Evolutionary conservation across 176 grass and related monocot genomes (phyloP), one percentile per base, ranked within the genome.

Genomic region (Metroxylon sagu): DNA sequence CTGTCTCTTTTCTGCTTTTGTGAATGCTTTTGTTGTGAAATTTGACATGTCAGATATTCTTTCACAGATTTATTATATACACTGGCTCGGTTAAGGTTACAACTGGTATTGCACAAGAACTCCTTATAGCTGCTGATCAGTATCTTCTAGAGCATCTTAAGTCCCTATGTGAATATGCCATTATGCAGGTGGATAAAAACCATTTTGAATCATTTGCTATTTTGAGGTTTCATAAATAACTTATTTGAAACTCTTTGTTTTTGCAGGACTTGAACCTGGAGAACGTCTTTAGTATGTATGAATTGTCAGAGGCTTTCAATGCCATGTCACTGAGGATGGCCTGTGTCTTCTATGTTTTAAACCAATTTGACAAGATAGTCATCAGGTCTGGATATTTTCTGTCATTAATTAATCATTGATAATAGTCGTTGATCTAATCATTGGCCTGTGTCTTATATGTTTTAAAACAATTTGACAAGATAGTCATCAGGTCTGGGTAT

Each of bases 81-180:
- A 98, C 94, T 60, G 88, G 94, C 3, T 89, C 81, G 29, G 88
- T 98, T 48, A 68, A 89, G 49, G 74, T 98, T 74, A 86, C 85
- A 29, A 93, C 48, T 54, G 81, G 85, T 60, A 72, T 93, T 51
- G 85, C 94, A 49, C 94, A 89, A 66, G 94, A 98, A 71, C 79
- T 98, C 62, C 81, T 98, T 73, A 93, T 84, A 81, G 88, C 87
- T 61, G 85, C 88, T 26, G 94, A 98, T 76, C 94, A 98, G 66
- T 98, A 98, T 78, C 84, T 98, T 25, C 68, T 98, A 71, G 94
- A 98, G 73, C 85, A 85, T 15, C 94, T 98, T 50, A 98, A 93
- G 70, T 88, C 88, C 19, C 68, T 92, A 6, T 98, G 88, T 66
- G 93, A 98, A 92, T 92, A 92, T 77, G 70, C 81, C 53, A 98